Evolutionary conservation across 345 rosid genomes (phyloP).

Genomic region (Aquilaria malaccensis): DNA sequence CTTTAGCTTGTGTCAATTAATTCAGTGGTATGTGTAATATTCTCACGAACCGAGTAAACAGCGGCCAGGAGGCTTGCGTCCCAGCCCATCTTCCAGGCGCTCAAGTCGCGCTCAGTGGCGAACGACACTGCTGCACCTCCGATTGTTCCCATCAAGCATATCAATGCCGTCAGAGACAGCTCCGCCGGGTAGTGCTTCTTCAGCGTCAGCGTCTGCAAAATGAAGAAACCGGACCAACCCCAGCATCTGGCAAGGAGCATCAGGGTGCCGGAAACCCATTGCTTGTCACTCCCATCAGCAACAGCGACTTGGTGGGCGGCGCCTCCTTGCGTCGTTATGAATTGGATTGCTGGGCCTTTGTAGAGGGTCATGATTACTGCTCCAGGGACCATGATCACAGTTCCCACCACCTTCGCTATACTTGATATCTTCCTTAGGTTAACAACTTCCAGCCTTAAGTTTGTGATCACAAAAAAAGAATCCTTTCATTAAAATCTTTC

Average conservation of each 20-base stretch:
- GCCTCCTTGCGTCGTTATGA: conserved; percentile 26
- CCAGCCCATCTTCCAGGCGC: conserved; percentile 70
- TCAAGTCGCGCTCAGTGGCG: conserved; percentile 63
- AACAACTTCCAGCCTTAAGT: conserved; percentile 57
- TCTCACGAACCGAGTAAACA: conserved; percentile 57
- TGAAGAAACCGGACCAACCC: conserved; percentile 83
- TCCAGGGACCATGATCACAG: conserved; percentile 65
- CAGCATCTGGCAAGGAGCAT: conserved; percentile 54
- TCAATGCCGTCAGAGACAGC: conserved; percentile 66
- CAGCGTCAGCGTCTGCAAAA: conserved; percentile 78
- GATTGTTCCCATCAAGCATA: conserved; percentile 78
- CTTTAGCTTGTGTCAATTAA: background rate
- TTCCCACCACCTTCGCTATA: conserved; percentile 75
- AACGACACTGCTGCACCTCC: conserved; percentile 58
- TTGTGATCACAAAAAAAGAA: background rate
- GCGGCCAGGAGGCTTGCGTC: conserved; percentile 78
- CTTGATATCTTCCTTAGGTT: conserved; percentile 54
- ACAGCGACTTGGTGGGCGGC: conserved; percentile 24
- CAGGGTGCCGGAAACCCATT: conserved; percentile 65
- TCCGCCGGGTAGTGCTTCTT: conserved; percentile 81
- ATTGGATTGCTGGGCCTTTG: conserved; percentile 79
- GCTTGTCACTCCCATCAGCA: conserved; percentile 24
- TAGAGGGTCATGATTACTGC: conserved; percentile 89
- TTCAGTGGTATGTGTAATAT: background rate
- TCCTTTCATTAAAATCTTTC: background rate